Conservation (phyloP, 73 alveolate genomes). For the Blepharisma japonicum region DNA sequence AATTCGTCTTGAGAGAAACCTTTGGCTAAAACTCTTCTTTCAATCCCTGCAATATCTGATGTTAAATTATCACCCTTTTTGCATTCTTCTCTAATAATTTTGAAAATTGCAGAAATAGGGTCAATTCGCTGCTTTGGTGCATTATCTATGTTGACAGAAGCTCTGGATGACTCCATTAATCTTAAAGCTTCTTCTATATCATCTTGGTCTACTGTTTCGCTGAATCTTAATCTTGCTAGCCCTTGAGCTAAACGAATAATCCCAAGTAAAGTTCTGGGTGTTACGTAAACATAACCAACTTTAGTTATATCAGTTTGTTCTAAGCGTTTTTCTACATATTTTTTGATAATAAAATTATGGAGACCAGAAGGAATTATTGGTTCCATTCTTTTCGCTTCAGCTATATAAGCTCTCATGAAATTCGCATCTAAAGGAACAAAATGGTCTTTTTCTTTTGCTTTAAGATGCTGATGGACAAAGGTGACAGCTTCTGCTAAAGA, state of each 20-base stretch:
- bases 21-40: slow-evolving; percentile 30
- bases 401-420: slow-evolving; percentile 78
- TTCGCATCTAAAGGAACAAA: slow-evolving; percentile 56
- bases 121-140: slow-evolving; percentile 26
- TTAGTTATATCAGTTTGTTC: slow-evolving; percentile 60
- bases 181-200: slow-evolving; percentile 91
- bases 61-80: slow-evolving; percentile 30
- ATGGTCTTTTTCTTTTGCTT: slow-evolving; percentile 42
- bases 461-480: slow-evolving; percentile 60
- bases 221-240: slow-evolving; percentile 80
- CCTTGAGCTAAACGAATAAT: slow-evolving; percentile 89
- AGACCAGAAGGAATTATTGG: slow-evolving; percentile 80
- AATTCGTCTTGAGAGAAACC: slow-evolving; percentile 34
- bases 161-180: slow-evolving; percentile 66
- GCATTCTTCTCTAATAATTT: slow-evolving; percentile 32
- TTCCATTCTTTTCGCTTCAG: slow-evolving; percentile 70
- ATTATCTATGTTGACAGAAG: slow-evolving; percentile 36
- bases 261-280: slow-evolving; percentile 96
- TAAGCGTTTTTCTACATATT: slow-evolving; percentile 80
- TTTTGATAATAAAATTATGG: slow-evolving; percentile 80
- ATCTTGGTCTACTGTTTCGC: slow-evolving; percentile 70
- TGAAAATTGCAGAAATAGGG: slow-evolving; percentile 38
- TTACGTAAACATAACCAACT: slow-evolving; percentile 85
- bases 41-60: background rate
- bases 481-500: slow-evolving; percentile 78